Base-by-base conservation (phyloP, 2,329 filamentous ascomycete species). In the Fonsecaea monophora region DNA sequence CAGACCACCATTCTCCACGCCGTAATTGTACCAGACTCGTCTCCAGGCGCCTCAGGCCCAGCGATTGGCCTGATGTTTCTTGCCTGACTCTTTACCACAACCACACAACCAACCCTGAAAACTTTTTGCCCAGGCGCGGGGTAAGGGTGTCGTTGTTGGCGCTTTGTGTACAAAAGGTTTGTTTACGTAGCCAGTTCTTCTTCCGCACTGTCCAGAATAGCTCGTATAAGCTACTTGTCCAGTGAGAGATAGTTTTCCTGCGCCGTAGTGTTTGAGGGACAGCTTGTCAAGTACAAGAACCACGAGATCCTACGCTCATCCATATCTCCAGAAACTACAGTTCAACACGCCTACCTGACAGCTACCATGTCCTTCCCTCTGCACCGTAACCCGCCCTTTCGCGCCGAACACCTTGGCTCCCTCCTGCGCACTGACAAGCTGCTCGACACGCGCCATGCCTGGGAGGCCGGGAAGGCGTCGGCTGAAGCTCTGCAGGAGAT, bases 371-470 rank as follows among this genome's bases (percentile, higher is more conserved):
- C 63, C 34, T 34, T 57, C 13, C 18, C 64, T 4, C 61, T 59
- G 10, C 67, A 69, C 64, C 53, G 64, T 35, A 56, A 64, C 21
- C 85, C 86, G 53, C 89, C 87, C 59, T 92, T 90, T 79, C 86
- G 90, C 75, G 88, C 89, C 68, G 90, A 92, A 78, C 90, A 92
- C 72, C 84, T 91, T 65, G 90, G 90, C 60, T 91, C 89, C 18
- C 82, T 92, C 42, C 85, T 91, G 65, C 87, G 90, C 30, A 89
- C 90, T 0, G 77, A 86, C 57, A 79, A 84, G 60, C 84, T 92
- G 30, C 82, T 90, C n/a, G 81, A 86, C 48, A 85, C 85, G 60
- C 83, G 90, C 77, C 80, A 83, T 71, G 77, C 85, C 75, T 77
- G 83, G 68, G 82, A 89, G 70, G 84, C 86, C 62, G 86, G 86